phyloP scores from a whole-genome alignment of 2,329 filamentous ascomycete species.

The Fusarium camptoceras region DNA sequence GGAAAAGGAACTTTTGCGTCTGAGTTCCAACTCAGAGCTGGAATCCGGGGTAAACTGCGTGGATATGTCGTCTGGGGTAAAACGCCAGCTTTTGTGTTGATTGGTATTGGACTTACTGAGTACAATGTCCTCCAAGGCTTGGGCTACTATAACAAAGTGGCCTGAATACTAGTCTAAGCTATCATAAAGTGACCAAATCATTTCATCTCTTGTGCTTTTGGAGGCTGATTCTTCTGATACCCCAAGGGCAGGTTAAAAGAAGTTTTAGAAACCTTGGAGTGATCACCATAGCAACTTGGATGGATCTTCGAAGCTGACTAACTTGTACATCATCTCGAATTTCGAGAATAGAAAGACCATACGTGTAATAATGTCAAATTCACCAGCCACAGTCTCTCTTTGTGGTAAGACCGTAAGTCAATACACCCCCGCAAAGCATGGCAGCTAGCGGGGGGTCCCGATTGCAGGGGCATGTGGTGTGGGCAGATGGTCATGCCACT shows the following conservation, averaged over 20 bases:
- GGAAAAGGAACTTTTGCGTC: not conserved
- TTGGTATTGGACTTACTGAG: not conserved
- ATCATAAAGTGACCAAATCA: not conserved
- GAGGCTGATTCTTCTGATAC: not conserved
- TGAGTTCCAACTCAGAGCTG: not conserved
- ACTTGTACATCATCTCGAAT: too few relatives aligned
- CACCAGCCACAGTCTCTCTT: conserved; percentile 31
- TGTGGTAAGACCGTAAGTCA: not conserved
- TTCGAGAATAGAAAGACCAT: not conserved
- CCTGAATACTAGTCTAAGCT: not conserved
- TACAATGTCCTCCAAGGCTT: not conserved
- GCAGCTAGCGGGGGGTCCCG: conserved; percentile 38
- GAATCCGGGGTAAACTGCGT: conserved; percentile 8
- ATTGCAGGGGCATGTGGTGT: conserved; percentile 21
- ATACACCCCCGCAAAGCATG: conserved; percentile 11
- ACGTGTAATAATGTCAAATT: not conserved
- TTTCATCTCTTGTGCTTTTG: not conserved
- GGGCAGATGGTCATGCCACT: conserved; percentile 47
- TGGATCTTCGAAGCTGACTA: not conserved
- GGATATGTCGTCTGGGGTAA: not conserved
- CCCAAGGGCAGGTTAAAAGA: not conserved
- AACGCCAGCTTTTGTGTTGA: not conserved
- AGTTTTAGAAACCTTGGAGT: too few relatives aligned
- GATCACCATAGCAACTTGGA: not conserved
- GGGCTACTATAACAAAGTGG: not conserved